phyloP scores from a whole-genome alignment of 768 basidiomycete species.

The Phylloporus rhodoxanthus region DNA sequence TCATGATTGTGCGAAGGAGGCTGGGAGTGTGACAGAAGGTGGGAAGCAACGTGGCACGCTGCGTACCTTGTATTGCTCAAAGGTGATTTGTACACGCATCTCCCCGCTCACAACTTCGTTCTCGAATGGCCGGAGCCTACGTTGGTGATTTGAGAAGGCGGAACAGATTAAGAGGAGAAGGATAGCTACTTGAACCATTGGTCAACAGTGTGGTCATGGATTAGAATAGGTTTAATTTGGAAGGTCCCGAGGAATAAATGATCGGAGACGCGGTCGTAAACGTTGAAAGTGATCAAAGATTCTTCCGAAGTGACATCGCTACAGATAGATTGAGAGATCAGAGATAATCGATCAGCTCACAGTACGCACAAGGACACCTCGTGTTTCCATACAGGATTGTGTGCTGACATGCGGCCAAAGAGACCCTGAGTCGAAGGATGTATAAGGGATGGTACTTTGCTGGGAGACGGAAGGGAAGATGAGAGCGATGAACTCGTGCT shows the following conservation, averaged over 20 bases:
- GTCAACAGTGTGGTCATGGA: conserved; percentile 94
- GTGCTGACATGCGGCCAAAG: conserved; percentile 61
- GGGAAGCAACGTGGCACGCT: conserved; percentile 18
- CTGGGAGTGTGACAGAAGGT: conserved; percentile 21
- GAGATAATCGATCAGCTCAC: conserved; percentile 7
- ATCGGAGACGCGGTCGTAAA: conserved; percentile 84
- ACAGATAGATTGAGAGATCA: conserved; percentile 20
- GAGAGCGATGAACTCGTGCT: conserved; percentile 42
- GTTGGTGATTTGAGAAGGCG: conserved; percentile 10
- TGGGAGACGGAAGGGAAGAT: conserved; percentile 37
- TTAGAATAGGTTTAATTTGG: conserved; percentile 83
- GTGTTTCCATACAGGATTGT: conserved; percentile 98
- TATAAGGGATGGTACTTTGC: conserved; percentile 30
- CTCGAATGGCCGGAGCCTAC: conserved; percentile 68
- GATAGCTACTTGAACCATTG: conserved; percentile 89
- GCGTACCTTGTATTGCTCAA: conserved; percentile 79
- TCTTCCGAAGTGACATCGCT: conserved; percentile 93
- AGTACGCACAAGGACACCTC: conserved; percentile 90
- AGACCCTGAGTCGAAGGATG: conserved; percentile 37
- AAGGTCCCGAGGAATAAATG: conserved; percentile 87
- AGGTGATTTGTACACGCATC: conserved; percentile 91
- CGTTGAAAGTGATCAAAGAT: conserved; percentile 77
- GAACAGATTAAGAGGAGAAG: conserved; percentile 11
- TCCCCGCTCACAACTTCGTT: conserved; percentile 86
- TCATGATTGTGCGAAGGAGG: conserved; percentile 21